Base-by-base conservation (phyloP, 768 basidiomycete genomes). In the Amanita molliuscula region DNA sequence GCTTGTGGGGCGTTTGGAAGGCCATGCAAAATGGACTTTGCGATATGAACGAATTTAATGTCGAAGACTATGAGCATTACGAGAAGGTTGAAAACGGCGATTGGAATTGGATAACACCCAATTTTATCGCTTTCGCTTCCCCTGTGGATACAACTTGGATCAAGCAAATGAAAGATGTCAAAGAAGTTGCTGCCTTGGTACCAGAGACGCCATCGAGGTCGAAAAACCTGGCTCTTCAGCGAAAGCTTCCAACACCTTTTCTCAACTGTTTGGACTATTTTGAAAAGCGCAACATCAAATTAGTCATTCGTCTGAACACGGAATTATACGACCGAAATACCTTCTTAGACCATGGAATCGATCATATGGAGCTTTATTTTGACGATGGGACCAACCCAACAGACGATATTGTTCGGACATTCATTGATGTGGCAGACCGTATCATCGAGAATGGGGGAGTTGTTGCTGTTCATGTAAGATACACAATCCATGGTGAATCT, bases 371-470 rank as follows among this genome's bases (percentile, higher is more conserved):
- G 57, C 76, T 97, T 55, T 97, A 95, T 66, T 98, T 96, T 57
- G 93, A 97, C 65, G 96, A 99, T 63, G 96, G 96, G 18, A 96
- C 93, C 20, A 98, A 98, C 65, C 95, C 95, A 4, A 86, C 92
- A 0, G 89, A 96, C 65, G 90, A 96, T 51, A 96, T 97, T 58
- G 88, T 93, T 38, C 78, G 92, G 48, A 79, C 82, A 51, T 99
- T 99, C 61, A 86, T 99, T 56, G 84, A 88, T 56, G 68, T 89
- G 48, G 81, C 85, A 1, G 94, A 97, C 60, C 70, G 77, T 16
- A 72, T 86, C 25, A 81, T 97, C 41, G 81, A 87, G 54, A 65
- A 58, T 16, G 88, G 88, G 9, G 88, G 89, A 44, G 87, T 83
- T 21, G 83, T 94, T 41, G 89, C 89, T 52, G 87, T 93, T 59